Base-by-base conservation (phyloP, 1,284 basidiomycete genomes). In the Kalmanozyma brasiliensis region DNA sequence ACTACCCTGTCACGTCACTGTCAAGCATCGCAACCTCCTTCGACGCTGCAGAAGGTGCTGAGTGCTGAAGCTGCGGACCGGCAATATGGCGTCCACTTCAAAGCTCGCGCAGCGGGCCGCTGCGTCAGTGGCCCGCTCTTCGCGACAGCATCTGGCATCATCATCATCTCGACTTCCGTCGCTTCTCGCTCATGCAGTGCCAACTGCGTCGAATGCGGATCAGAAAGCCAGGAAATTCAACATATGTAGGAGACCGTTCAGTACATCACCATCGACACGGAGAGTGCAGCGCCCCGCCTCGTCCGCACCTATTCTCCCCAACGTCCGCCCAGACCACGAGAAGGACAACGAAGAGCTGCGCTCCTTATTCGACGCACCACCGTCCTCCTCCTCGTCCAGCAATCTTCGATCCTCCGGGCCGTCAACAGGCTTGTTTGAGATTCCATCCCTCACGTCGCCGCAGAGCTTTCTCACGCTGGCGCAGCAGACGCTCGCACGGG, bases 401-500 rank as follows among this genome's bases (percentile, higher is more conserved):
- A 46, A 29, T 26, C 29, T 69, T 5, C 19, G 48, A 13, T 55
- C 62, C 0, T 47, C 53, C 1, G 55, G 57, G 2, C 58, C 68
- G 1, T 46, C 68, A 3, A 71, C 74, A 9, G 79, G 79, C 1
- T 56, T 81, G 16, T 81, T 80, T 29, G 51, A 73, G 34, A 63
- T 77, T 13, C 74, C 72, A 1, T 65, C 77, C 3, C 58, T 81
- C n/a, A 60, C 67, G 1, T 61, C 66, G 23, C 78, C 79, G 1
- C 42, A 53, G 4, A 63, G 56, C 36, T 80, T 81, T 43, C 42
- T 74, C 41, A 35, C 52, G 10, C 61, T 82, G 1, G 79, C 79
- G 7, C 57, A 77, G 38, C 59, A 73, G 24, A 77, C 80, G 2
- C 52, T 81, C 6, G 56, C 74, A 2, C 73, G 80, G 16, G 74